Evolutionary conservation across 2,329 filamentous ascomycete genomes (phyloP), one percentile per base, ranked within the genome.

Genomic region (Helminthosporium solani): DNA sequence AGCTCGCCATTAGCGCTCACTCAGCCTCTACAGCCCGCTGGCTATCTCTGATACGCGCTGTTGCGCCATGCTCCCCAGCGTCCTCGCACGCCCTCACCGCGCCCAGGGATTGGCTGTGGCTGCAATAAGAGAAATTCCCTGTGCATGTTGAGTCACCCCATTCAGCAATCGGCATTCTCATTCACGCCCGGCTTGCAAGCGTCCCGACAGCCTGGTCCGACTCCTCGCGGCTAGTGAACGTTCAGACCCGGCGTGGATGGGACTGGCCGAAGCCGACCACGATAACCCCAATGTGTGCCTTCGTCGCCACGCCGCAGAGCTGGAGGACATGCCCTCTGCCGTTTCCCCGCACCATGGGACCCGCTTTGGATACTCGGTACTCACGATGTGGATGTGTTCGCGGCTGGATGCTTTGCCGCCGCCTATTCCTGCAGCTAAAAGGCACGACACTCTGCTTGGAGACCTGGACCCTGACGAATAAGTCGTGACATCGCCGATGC

Each of bases 401-500:
- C 9, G 41, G 20, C 25, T 20, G 41, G 27, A 18, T 15, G 14
- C 25, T 33, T 16, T 9, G 30, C 28, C 16, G 7, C 25, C 20
- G 35, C 30, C 27, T 16, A 27, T 19, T 19, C 20, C 38, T 51
- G 49, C 54, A 52, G 47, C 49, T 42, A 40, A 36, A 25, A 40
- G 25, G 37, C 44, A 49, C 30, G 39, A 41, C 31, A 40, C 49
- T 16, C 40, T 27, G 21, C 28, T 23, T 18, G n/a, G 23, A 33
- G 41, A 18, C 33, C 37, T 42, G 45, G 33, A 30, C 39, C 25
- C 33, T 40, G 33, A n/a, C 44, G 33, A 15, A 38, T n/a, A 33
- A 46, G 50, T 47, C 50, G 46, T 33, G 45, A 46, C 28, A 56
- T 50, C 42, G 30, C 40, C 54, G 35, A 49, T 36, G 20, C 34